These are phyloP conservation scores for Penicillium sclerotigenum DNA, from an alignment of 2,329 filamentous ascomycete genomes.

Conservation along the genomic window DNA sequence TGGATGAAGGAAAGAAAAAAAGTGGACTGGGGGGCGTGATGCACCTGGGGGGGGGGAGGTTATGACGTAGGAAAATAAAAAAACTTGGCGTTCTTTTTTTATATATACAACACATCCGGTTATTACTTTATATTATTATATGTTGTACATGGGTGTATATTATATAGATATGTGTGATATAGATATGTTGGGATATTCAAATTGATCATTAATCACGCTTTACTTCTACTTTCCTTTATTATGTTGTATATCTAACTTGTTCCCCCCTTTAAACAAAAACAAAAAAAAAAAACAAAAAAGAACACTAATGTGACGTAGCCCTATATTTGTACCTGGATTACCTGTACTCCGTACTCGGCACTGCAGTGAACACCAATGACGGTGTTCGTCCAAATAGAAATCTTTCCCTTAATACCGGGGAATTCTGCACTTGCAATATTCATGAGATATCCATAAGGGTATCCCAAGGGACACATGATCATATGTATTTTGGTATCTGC, in stretches of 20 bases:
- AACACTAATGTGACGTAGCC: not conserved
- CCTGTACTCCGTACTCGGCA: not conserved
- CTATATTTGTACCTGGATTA: not conserved
- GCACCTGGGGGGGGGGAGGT: slow-evolving; percentile 26
- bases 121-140: not conserved
- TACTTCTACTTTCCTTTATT: too few species aligned
- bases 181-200: too few species aligned
- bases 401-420: not conserved
- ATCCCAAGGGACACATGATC: not conserved
- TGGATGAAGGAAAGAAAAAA: slow-evolving; percentile 10
- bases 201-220: too few species aligned
- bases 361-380: not conserved
- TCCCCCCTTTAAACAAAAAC: not conserved
- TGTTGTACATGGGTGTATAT: too few species aligned
- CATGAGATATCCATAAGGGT: too few species aligned
- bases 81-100: slow-evolving; percentile 3
- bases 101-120: too few species aligned
- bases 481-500: not conserved
- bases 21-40: slow-evolving; percentile 22
- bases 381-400: not conserved
- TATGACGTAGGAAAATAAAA: slow-evolving; percentile 33
- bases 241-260: too few species aligned
- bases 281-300: not conserved
- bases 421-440: not conserved
- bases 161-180: too few species aligned